A percentile compares a stretch with the other conserved stretches of the same genome.
These are phyloP conservation scores for Escallonia herrerae DNA, from an alignment of 129 eudicot genomes.

Conservation along the genomic window DNA sequence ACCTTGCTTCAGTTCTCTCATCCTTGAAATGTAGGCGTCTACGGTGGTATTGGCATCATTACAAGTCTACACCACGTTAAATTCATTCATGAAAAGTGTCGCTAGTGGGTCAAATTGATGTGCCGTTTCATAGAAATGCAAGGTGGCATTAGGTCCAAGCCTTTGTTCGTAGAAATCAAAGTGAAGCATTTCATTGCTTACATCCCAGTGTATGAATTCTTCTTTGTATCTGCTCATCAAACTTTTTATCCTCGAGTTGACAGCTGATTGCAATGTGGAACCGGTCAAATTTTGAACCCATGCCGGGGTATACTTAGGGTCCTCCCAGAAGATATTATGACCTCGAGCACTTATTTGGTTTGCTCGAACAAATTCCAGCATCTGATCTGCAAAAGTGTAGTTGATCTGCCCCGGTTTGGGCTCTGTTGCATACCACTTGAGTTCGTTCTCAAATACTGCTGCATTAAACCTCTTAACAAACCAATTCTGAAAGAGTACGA, in stretches of 20 bases:
- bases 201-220: conserved; percentile 8
- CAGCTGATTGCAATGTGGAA: conserved; percentile 23
- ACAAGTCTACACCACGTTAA: not conserved
- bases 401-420: conserved; percentile 25
- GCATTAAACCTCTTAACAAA: conserved; percentile 46
- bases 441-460: conserved; percentile 52
- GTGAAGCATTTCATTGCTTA: conserved; percentile 7
- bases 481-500: conserved; percentile 28
- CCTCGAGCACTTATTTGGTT: conserved; percentile 30
- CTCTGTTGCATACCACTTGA: conserved; percentile 49
- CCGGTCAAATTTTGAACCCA: conserved; percentile 33
- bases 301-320: conserved; percentile 28
- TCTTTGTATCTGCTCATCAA: conserved; percentile 2
- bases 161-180: not conserved
- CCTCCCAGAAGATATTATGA: conserved; percentile 57
- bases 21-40: not conserved
- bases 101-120: not conserved
- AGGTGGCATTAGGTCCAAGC: conserved; percentile 3
- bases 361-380: conserved; percentile 36
- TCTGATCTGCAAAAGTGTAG: conserved; percentile 36
- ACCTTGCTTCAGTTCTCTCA: not conserved
- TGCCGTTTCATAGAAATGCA: not conserved
- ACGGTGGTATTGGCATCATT: not conserved
- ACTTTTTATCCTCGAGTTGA: conserved; percentile 26
- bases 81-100: conserved; percentile 9